A percentile compares a stretch with the other conserved stretches of the same genome.
These are phyloP conservation scores for Trichoderma simmonsii DNA, from an alignment of 2,329 filamentous ascomycete species.

Conservation along the genomic window DNA sequence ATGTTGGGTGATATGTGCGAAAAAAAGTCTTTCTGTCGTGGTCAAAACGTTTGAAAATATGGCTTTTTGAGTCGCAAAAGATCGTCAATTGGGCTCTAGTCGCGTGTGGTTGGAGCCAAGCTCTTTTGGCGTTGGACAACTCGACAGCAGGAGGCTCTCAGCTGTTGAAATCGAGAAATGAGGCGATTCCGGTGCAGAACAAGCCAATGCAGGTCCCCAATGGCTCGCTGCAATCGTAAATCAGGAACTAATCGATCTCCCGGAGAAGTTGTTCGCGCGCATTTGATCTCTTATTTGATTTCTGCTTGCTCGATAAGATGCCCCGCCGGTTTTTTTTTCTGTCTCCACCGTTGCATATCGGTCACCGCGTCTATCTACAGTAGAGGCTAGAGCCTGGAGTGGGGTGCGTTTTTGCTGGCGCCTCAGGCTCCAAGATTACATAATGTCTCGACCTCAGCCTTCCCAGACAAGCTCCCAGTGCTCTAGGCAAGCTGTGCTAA, in stretches of 20 bases:
- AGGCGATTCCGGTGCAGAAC: neutral
- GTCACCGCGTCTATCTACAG: neutral
- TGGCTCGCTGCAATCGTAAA: neutral
- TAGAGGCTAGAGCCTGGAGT: neutral
- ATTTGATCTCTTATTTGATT: constrained; percentile 10
- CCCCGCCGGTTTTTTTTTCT: constrained; percentile 18
- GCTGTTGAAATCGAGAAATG: neutral
- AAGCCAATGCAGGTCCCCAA: constrained; percentile 15
- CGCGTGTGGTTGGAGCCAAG: constrained; percentile 3
- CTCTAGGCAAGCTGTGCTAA: constrained; percentile 50
- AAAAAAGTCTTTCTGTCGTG: constrained; percentile 7
- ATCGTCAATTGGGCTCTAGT: neutral
- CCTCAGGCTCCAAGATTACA: constrained; percentile 32
- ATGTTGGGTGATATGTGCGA: constrained; percentile 32
- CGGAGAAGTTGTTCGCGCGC: constrained; percentile 10
- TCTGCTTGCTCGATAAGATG: constrained; percentile 12
- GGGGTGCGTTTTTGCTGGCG: constrained; percentile 13
- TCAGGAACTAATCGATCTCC: neutral
- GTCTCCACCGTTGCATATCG: constrained; percentile 7
- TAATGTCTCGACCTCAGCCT: constrained; percentile 35
- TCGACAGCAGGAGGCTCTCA: neutral
- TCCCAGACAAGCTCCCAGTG: constrained; percentile 27
- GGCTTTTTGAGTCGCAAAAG: neutral
- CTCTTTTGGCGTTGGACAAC: neutral
- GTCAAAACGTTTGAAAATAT: neutral